Base-by-base conservation (phyloP, 345 rosid species). In the Gossypium raimondii region DNA sequence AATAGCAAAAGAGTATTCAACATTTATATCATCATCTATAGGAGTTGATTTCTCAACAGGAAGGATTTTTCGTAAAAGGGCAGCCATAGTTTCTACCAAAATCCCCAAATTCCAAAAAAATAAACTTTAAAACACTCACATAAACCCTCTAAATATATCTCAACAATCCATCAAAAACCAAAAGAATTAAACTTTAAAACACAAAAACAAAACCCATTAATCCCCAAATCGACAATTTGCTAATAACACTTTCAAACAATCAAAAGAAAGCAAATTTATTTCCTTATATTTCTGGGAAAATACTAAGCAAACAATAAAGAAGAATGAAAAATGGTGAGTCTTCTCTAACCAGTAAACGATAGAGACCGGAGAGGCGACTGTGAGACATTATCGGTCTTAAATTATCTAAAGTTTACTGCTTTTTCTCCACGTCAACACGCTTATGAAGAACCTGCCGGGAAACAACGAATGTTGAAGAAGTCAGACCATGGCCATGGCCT, bases 1-100 rank as follows among this genome's bases (percentile, higher is more conserved):
- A 10, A 29, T 10, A 2, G 99, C 97, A 75, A 95, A 78, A 43
- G 99, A 95, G 80, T 86, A 95, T 25, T 91, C 95, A 24, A 63
- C 27, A 38, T 24, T 67, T 61, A 73, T 38, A 67, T 77, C 83
- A 53, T 77, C 84, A 13, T 74, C 78, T 70, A 61, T 79, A 67
- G 80, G 59, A 73, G 41, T 50, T 44, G 92, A 74, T 58, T 83
- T 63, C 34, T 56, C 81, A 66, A 80, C 62, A 74, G 86, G 85
- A 77, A 87, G 41, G 9, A 92, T 22, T 80, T 88, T 90, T 51
- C 88, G 85, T 55, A 91, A 67, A 57, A 86, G 51, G 55, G 79
- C 64, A 43, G 88, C 81, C 97, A 92, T 91, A 11, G 10, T 70
- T 67, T 1, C 29, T 45, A 11, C 20, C 27, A 0, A 60, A 59